phyloP scores from a whole-genome alignment of 768 basidiomycete genomes.

The Leccinellum albellum region DNA sequence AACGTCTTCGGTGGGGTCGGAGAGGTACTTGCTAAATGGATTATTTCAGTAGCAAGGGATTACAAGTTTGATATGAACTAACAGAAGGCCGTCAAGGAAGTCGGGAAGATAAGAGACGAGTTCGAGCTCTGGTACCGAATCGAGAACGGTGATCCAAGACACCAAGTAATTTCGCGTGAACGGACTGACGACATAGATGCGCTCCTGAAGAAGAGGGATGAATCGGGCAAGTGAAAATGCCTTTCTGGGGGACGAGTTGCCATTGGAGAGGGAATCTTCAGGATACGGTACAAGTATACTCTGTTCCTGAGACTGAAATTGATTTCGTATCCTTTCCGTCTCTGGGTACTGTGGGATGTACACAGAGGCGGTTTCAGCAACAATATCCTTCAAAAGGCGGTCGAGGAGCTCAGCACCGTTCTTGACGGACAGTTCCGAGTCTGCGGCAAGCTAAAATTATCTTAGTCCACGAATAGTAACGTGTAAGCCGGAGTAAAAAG shows the following conservation, averaged over 20 bases:
- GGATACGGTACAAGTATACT: conserved; percentile 67
- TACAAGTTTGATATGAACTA: conserved; percentile 30
- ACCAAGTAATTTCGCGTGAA: conserved; percentile 96
- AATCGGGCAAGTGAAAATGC: conserved; percentile 95
- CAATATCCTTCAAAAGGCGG: conserved; percentile 95
- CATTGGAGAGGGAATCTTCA: conserved; percentile 36
- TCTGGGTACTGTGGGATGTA: conserved; percentile 89
- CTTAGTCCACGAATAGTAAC: conserved; percentile 10
- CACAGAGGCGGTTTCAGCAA: conserved; percentile 92
- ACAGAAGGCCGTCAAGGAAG: conserved; percentile 92
- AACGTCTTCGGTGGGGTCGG: conserved; percentile 93
- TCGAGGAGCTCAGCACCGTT: conserved; percentile 97
- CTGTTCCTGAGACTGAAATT: conserved; percentile 39
- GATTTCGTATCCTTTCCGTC: conserved; percentile 58
- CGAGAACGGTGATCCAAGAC: conserved; percentile 92
- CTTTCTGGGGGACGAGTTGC: conserved; percentile 45
- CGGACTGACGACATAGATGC: conserved; percentile 93
- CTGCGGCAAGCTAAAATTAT: conserved; percentile 76
- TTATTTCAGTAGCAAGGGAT: conserved; percentile 3
- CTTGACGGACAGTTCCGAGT: conserved; percentile 94
- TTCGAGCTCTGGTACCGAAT: conserved; percentile 95
- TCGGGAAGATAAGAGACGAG: conserved; percentile 92
- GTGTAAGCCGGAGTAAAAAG: conserved; percentile 16
- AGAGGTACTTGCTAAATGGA: conserved; percentile 77
- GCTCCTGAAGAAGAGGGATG: conserved; percentile 87